These are phyloP conservation scores for Porogramme epimiltina DNA, from an alignment of 1,284 basidiomycete species.

Conservation along the genomic window DNA sequence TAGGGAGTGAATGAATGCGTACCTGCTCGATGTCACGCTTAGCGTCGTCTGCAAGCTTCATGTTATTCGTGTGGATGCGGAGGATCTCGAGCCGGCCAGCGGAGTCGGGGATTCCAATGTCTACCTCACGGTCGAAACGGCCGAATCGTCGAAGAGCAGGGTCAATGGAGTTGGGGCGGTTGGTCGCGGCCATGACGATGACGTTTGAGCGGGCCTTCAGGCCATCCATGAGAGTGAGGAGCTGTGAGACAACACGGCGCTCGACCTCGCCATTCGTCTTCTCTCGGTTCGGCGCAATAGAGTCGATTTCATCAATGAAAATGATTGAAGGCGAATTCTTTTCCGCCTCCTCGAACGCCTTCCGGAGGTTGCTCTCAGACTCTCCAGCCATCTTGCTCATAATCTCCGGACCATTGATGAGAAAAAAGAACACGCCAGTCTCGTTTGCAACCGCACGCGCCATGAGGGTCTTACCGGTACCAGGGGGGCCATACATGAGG, in stretches of 20 bases:
- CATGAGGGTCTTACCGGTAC: slow-evolving; percentile 98
- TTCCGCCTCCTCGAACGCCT: slow-evolving; percentile 99
- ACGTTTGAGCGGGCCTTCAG: slow-evolving; percentile 98
- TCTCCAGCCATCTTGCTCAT: slow-evolving; percentile 99
- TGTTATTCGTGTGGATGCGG: slow-evolving; percentile 99
- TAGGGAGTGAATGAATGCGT: slow-evolving; percentile 16
- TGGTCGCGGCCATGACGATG: slow-evolving; percentile 99
- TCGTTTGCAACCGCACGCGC: slow-evolving; percentile 99
- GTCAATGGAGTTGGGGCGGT: slow-evolving; percentile 98
- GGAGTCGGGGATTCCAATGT: slow-evolving; percentile 98
- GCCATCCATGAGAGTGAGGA: slow-evolving; percentile 98
- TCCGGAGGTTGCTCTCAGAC: slow-evolving; percentile 94
- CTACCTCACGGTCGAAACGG: slow-evolving; percentile 98
- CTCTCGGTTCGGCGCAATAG: slow-evolving; percentile 99
- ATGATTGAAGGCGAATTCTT: slow-evolving; percentile 99
- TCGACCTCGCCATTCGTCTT: slow-evolving; percentile 99
- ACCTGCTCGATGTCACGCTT: slow-evolving; percentile 97
- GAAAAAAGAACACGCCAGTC: slow-evolving; percentile 99
- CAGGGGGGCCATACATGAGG: slow-evolving; percentile 94
- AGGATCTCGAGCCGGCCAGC: slow-evolving; percentile 98
- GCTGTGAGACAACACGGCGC: slow-evolving; percentile 97
- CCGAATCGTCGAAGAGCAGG: slow-evolving; percentile 97
- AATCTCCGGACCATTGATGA: slow-evolving; percentile 99
- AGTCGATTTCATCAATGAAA: slow-evolving; percentile 99
- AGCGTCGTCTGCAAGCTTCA: slow-evolving; percentile 98